Evolutionary conservation across 805 yeast species (phyloP).

Genomic region (Candida gorgasii): DNA sequence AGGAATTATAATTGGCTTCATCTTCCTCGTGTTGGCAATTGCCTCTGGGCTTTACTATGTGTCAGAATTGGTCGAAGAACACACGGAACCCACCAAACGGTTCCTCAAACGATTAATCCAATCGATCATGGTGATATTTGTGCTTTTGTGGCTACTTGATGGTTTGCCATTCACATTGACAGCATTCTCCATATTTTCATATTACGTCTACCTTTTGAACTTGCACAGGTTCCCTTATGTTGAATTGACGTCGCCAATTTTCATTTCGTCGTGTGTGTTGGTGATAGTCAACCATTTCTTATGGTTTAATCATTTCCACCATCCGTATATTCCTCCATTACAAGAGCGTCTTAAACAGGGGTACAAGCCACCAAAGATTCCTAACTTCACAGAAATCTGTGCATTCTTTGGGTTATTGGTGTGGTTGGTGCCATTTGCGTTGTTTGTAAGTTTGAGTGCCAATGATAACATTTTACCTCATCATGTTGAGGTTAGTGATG

Average conservation of each 20-base stretch:
- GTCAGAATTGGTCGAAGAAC: conserved; percentile 92
- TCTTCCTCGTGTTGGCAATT: conserved; percentile 50
- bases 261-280: conserved; percentile 67
- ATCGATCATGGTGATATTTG: conserved; percentile 53
- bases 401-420: conserved; percentile 91
- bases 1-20: conserved; percentile 39
- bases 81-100: conserved; percentile 79
- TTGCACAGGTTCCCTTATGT: conserved; percentile 83
- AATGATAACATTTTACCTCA: conserved; percentile 84
- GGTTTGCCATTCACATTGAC: conserved; percentile 74
- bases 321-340: conserved; percentile 71
- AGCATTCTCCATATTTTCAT: conserved; percentile 66
- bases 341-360: conserved; percentile 56
- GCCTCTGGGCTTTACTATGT: conserved; percentile 92
- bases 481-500: conserved; percentile 32
- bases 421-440: conserved; percentile 92
- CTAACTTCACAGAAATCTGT: conserved; percentile 87
- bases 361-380: conserved; percentile 65
- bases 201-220: conserved; percentile 74
- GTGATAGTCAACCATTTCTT: conserved; percentile 80
- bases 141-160: conserved; percentile 68
- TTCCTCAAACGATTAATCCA: conserved; percentile 65
- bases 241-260: conserved; percentile 66
- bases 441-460: conserved; percentile 89
- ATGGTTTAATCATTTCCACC: conserved; percentile 86